These are phyloP conservation scores for Immersiporthe knoxdaviesiana DNA, from an alignment of 2,329 filamentous ascomycete species.

Conservation along the genomic window DNA sequence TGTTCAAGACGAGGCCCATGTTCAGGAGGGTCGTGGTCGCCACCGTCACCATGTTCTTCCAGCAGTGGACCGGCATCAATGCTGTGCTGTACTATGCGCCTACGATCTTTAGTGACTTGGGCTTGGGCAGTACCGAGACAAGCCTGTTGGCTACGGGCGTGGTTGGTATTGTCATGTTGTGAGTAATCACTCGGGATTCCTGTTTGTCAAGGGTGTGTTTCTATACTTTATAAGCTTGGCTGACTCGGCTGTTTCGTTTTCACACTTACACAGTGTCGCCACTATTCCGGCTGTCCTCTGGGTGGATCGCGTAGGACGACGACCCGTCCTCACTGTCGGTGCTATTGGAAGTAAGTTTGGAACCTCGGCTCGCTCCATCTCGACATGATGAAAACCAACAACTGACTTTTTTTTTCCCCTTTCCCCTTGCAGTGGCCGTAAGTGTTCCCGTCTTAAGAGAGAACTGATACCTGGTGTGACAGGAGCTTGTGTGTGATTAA, in stretches of 20 bases:
- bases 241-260: background rate
- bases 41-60: conserved; percentile 65
- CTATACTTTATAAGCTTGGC: background rate
- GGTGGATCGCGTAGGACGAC: conserved; percentile 66
- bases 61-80: conserved; percentile 42
- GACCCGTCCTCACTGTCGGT: conserved; percentile 64
- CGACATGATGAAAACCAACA: background rate
- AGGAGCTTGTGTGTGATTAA: background rate
- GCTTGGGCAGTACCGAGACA: conserved; percentile 53
- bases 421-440: conserved; percentile 11
- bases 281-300: conserved; percentile 70
- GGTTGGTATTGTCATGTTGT: conserved; percentile 71
- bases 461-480: background rate
- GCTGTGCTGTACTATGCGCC: conserved; percentile 71
- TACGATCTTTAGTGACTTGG: conserved; percentile 69
- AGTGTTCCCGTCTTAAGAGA: background rate
- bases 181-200: background rate
- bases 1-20: conserved; percentile 69
- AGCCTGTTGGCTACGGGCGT: conserved; percentile 72
- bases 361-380: background rate
- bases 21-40: conserved; percentile 68
- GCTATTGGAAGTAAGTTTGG: conserved; percentile 62
- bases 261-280: conserved; percentile 43
- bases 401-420: background rate
- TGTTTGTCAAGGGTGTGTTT: background rate